Evolutionary conservation across 345 rosid species (phyloP).

Genomic region (Camelina sativa): DNA sequence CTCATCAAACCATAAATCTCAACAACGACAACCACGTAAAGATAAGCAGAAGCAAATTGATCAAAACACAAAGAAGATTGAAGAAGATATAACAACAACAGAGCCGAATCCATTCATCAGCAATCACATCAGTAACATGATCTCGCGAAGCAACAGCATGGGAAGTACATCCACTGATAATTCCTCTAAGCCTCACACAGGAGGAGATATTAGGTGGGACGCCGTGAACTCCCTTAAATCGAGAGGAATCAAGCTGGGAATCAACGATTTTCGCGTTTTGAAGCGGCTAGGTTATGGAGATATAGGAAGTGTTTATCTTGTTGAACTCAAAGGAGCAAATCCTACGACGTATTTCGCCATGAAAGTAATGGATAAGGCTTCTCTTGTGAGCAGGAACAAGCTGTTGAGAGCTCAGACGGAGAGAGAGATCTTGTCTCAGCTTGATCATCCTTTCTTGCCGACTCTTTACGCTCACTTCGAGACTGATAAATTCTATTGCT

Average conservation of each 20-base stretch:
- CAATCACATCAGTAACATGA: slow-evolving; percentile 8
- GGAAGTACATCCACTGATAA: slow-evolving; percentile 33
- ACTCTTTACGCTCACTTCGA: slow-evolving; percentile 73
- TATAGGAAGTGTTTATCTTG: slow-evolving; percentile 86
- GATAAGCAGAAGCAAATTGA: slow-evolving; percentile 24
- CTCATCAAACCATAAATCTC: slow-evolving; percentile 18
- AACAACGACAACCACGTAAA: slow-evolving; percentile 25
- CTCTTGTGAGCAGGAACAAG: slow-evolving; percentile 68
- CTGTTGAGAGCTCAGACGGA: slow-evolving; percentile 69
- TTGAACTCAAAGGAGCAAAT: slow-evolving; percentile 57
- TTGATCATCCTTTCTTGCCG: slow-evolving; percentile 91
- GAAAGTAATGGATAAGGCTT: slow-evolving; percentile 83
- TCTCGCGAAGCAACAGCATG: slow-evolving; percentile 30
- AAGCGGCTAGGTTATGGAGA: slow-evolving; percentile 89
- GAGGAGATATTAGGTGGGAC: slow-evolving; percentile 60
- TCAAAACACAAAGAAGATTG: slow-evolving; percentile 16
- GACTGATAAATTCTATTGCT: slow-evolving; percentile 71
- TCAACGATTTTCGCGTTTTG: slow-evolving; percentile 62
- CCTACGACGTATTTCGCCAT: slow-evolving; percentile 68
- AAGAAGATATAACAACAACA: slow-evolving; percentile 5
- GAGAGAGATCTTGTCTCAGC: slow-evolving; percentile 65
- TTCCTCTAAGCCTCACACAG: slow-evolving; percentile 49
- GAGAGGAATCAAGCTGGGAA: slow-evolving; percentile 45
- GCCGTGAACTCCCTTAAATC: slow-evolving; percentile 48
- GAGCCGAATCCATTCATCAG: slow-evolving; percentile 13